Evolutionary conservation across 129 eudicot genomes (phyloP).

Genomic region (Kitagawia praeruptora): DNA sequence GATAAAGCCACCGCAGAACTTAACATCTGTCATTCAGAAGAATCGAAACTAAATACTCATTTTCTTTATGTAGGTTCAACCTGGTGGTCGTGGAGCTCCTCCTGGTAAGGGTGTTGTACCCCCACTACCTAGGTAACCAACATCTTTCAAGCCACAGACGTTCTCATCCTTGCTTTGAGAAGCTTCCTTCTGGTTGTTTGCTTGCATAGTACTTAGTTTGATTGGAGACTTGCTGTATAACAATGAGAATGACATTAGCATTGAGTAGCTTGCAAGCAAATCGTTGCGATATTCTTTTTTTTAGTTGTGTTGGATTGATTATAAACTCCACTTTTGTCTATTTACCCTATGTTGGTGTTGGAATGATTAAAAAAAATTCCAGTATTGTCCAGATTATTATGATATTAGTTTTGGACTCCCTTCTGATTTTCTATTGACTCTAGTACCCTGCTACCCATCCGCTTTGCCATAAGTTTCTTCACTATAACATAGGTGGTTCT

Average conservation of each 20-base stretch:
- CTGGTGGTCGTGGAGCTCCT: constrained; percentile 66
- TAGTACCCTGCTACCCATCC: too few relatives aligned
- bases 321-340: neutral
- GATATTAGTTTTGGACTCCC: neutral
- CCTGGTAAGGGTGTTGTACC: constrained; percentile 73
- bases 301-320: neutral
- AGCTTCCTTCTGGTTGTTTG: neutral
- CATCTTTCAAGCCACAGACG: neutral
- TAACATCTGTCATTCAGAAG: neutral
- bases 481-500: too few relatives aligned
- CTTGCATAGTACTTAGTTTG: neutral
- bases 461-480: too few relatives aligned
- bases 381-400: neutral
- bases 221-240: neutral
- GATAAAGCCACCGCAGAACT: neutral
- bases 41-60: neutral
- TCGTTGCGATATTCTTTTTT: too few relatives aligned
- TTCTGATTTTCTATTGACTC: too few relatives aligned
- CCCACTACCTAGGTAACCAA: constrained; percentile 45
- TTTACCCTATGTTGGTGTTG: neutral
- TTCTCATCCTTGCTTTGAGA: constrained; percentile 9
- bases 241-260: neutral
- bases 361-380: neutral
- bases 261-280: too few relatives aligned
- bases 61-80: constrained; percentile 61